A percentile compares a stretch with the other conserved stretches of the same genome.
Evolutionary conservation across 2,329 filamentous ascomycete genomes (phyloP).

Genomic region (Fusarium compactum): DNA sequence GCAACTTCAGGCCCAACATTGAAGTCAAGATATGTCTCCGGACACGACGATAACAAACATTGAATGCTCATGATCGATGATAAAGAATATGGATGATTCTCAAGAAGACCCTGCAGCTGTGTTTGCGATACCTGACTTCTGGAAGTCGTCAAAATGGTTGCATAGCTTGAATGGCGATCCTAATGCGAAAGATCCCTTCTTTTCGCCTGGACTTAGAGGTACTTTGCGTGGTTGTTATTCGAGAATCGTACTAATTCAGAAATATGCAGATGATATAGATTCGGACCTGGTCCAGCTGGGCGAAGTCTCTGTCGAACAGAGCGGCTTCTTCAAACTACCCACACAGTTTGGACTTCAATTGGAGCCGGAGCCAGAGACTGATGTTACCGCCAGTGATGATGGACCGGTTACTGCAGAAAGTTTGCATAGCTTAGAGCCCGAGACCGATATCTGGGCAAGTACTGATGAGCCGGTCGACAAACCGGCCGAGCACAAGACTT

Average conservation of each 20-base stretch:
- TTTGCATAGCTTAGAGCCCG: slow-evolving; percentile 15
- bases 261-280: slow-evolving; percentile 17
- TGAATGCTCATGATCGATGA: background rate
- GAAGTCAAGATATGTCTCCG: slow-evolving; percentile 1
- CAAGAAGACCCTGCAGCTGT: slow-evolving; percentile 64
- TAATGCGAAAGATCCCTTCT: slow-evolving; percentile 54
- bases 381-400: slow-evolving; percentile 12
- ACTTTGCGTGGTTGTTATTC: background rate
- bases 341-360: slow-evolving; percentile 28
- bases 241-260: slow-evolving; percentile 1
- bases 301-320: slow-evolving; percentile 38
- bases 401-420: slow-evolving; percentile 9
- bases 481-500: slow-evolving; percentile 68
- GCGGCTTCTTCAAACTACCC: slow-evolving; percentile 51
- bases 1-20: slow-evolving; percentile 1
- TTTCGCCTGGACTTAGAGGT: slow-evolving; percentile 56
- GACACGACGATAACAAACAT: slow-evolving; percentile 25
- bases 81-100: slow-evolving; percentile 51
- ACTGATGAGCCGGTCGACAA: slow-evolving; percentile 50
- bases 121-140: slow-evolving; percentile 74
- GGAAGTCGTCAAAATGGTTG: slow-evolving; percentile 66
- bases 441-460: slow-evolving; percentile 60
- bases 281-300: slow-evolving; percentile 36
- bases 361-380: slow-evolving; percentile 15
- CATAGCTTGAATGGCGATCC: slow-evolving; percentile 45